Percentiles rank a stretch among this genome's conserved stretches.
phyloP scores from a whole-genome alignment of 495 filamentous ascomycete species.

The Neurospora sp. region DNA sequence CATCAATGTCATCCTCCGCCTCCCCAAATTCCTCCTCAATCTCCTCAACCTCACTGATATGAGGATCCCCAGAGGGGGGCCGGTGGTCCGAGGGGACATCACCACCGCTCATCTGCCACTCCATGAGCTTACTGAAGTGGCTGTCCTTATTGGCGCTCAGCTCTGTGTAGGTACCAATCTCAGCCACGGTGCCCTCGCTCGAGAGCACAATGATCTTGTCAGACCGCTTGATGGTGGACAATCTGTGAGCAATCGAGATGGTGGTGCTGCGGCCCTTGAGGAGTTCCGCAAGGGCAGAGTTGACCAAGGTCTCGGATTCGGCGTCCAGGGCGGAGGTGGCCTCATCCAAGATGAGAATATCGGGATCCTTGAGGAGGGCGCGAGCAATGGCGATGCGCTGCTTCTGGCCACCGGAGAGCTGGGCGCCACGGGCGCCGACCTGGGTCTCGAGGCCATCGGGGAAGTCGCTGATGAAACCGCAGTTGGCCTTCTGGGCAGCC shows the following conservation, averaged over 20 bases:
- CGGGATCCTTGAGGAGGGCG: constrained; percentile 88
- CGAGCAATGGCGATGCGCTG: constrained; percentile 96
- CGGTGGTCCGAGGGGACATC: constrained; percentile 35
- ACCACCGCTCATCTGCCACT: constrained; percentile 93
- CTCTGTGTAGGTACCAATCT: constrained; percentile 74
- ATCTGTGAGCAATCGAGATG: constrained; percentile 90
- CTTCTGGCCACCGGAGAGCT: constrained; percentile 93
- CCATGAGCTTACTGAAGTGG: constrained; percentile 91
- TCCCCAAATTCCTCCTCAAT: constrained; percentile 35
- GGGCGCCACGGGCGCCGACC: constrained; percentile 85
- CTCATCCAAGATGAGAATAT: constrained; percentile 94
- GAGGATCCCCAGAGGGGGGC: constrained; percentile 9
- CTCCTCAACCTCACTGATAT: constrained; percentile 36
- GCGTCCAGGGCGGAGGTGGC: constrained; percentile 89
- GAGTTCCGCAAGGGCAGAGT: constrained; percentile 70
- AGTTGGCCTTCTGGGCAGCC: constrained; percentile 91
- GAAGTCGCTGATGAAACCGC: constrained; percentile 91
- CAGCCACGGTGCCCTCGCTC: constrained; percentile 76
- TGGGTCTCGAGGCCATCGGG: constrained; percentile 91
- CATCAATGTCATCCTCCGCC: constrained; percentile 27
- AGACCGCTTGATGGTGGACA: constrained; percentile 91
- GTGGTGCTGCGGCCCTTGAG: constrained; percentile 84
- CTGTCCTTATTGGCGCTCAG: constrained; percentile 62
- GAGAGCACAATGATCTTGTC: constrained; percentile 86
- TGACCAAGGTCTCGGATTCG: constrained; percentile 95